Base-by-base conservation (phyloP, 1,284 basidiomycete species). In the Cystobasidium sp. region DNA sequence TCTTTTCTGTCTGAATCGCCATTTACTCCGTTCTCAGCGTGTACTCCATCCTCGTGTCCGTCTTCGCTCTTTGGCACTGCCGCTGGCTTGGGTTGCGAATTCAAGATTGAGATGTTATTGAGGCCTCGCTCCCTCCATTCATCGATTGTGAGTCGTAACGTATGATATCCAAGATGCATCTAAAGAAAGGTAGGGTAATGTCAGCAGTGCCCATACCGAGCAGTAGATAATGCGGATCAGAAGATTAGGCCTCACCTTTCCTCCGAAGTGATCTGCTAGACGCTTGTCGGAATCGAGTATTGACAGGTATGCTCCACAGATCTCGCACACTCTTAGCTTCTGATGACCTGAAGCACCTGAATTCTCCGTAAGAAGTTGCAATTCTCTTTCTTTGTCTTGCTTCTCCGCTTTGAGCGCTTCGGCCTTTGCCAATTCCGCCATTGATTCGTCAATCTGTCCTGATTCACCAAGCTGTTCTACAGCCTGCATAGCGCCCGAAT, bases 121-220 rank as follows among this genome's bases (percentile, higher is more conserved):
- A 61, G 62, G 14, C 79, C 79, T 53, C 80, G 77, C 6, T 66
- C 67, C 22, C 76, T 72, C 81, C 81, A 96, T 81, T 92, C 91
- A 67, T 85, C 83, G 75, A 99, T 87, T 87, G 97, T 91, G 84
- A 96, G 94, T 71, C 97, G 91, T 77, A 99, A 86, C 84, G 98
- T 94, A 82, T 97, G 93, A 84, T 99, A 99, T 10, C 97, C 97
- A 80, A 99, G 84, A 85, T 99, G 97, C 94, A 99, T 97, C 94
- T 96, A 81, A 18, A 47, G n/a, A 52, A 10, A 2, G 10, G 24
- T 16, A 8, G 31, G 31, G 12, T 18, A 51, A 55, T 75, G 43
- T 52, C 55, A 52, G 39, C 47, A 59, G 53, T 18, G 43, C 52
- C 14, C 10, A 20, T 43, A 12, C 51, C 39, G 4, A 44, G 9